phyloP scores from a whole-genome alignment of 306 rosid genomes.

The Canavalia gladiata region DNA sequence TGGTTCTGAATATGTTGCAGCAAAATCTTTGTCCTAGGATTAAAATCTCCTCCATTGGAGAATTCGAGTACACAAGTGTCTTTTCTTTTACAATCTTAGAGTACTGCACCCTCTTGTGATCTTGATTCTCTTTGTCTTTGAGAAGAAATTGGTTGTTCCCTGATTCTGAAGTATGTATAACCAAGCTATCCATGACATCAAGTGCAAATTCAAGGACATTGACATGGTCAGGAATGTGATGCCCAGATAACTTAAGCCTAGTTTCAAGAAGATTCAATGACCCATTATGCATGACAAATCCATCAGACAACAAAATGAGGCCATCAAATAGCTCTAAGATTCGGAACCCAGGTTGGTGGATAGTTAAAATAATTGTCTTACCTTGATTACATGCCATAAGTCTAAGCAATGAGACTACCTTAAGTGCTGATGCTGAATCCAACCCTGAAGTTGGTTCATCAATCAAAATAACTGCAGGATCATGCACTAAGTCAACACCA shows the following conservation, averaged over 20 bases:
- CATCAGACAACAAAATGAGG: conserved; percentile 77
- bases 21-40: conserved; percentile 88
- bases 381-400: conserved; percentile 76
- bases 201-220: conserved; percentile 87
- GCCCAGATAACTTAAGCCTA: conserved; percentile 69
- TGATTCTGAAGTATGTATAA: conserved; percentile 64
- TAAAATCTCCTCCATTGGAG: conserved; percentile 63
- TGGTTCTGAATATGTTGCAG: conserved; percentile 89
- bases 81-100: conserved; percentile 54
- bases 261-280: conserved; percentile 75
- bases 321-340: conserved; percentile 77
- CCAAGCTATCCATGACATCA: conserved; percentile 78
- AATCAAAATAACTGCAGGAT: conserved; percentile 84
- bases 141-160: conserved; percentile 50
- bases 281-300: conserved; percentile 80
- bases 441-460: conserved; percentile 98
- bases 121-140: conserved; percentile 50
- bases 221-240: conserved; percentile 76
- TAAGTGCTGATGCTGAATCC: conserved; percentile 97
- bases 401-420: conserved; percentile 79
- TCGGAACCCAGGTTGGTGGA: conserved; percentile 96
- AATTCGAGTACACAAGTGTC: conserved; percentile 59
- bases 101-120: conserved; percentile 41
- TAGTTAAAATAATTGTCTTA: conserved; percentile 81
- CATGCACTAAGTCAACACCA: conserved; percentile 94